Evolutionary conservation across 2,329 filamentous ascomycete species (phyloP).

Genomic region (Knufia fluminis): DNA sequence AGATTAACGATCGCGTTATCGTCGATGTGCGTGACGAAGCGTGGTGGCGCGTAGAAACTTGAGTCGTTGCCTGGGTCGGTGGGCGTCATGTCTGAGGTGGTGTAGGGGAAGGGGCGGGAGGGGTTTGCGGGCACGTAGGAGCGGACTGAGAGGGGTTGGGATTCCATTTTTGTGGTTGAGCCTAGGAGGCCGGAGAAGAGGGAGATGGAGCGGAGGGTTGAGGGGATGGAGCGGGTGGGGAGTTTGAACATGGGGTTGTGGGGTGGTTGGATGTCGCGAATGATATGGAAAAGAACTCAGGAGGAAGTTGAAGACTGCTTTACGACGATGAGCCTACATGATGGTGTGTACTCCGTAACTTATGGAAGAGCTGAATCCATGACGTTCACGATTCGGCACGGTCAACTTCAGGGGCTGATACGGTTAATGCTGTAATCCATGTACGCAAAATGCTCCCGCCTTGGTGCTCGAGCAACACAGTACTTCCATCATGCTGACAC

Average conservation of each 20-base stretch:
- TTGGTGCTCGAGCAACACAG: too few relatives aligned
- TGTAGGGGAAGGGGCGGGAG: slow-evolving; percentile 22
- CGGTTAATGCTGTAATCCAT: too few relatives aligned
- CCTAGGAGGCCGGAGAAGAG: slow-evolving; percentile 14
- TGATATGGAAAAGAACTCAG: too few relatives aligned
- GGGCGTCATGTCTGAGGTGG: slow-evolving; percentile 20
- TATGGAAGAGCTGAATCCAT: too few relatives aligned
- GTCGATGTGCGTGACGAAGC: slow-evolving; percentile 48
- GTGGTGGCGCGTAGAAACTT: slow-evolving; percentile 27
- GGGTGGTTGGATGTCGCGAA: too few relatives aligned
- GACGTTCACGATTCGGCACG: too few relatives aligned
- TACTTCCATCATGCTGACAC: too few relatives aligned
- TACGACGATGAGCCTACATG: too few relatives aligned
- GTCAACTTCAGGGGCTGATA: too few relatives aligned
- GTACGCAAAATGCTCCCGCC: too few relatives aligned
- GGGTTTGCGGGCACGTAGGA: slow-evolving; percentile 16
- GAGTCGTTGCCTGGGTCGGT: slow-evolving; percentile 22
- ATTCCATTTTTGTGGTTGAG: slow-evolving; percentile 11
- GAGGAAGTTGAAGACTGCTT: too few relatives aligned
- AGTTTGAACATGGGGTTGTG: slow-evolving; percentile 14
- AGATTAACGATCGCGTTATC: slow-evolving; percentile 39
- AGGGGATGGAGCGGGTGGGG: not conserved
- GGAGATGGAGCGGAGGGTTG: slow-evolving; percentile 13
- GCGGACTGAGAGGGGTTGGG: slow-evolving; percentile 10
- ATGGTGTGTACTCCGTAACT: too few relatives aligned